A percentile compares a stretch with the other conserved stretches of the same genome.
These are phyloP conservation scores for Solanum chaucha DNA, from an alignment of 257 asterid species.

Conservation along the genomic window DNA sequence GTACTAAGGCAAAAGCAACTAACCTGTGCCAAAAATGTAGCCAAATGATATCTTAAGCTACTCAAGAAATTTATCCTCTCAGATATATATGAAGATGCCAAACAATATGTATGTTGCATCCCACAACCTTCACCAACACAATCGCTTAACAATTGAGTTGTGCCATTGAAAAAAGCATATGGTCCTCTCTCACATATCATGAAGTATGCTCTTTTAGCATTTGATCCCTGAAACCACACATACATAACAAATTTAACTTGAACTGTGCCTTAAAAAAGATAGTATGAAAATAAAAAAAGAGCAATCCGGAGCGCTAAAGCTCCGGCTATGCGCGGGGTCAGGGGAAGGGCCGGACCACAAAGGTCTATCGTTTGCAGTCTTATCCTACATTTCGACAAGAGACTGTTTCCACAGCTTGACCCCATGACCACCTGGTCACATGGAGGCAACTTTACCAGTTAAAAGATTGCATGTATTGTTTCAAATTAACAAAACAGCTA, in stretches of 20 bases:
- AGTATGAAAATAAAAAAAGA: neutral
- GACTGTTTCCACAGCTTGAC: neutral
- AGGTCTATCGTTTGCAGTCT: neutral
- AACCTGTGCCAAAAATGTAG: slow-evolving; percentile 92
- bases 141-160: slow-evolving; percentile 53
- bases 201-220: slow-evolving; percentile 70
- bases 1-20: neutral
- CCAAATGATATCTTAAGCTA: slow-evolving; percentile 65
- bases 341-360: neutral
- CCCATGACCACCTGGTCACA: neutral
- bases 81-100: slow-evolving; percentile 76
- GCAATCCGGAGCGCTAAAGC: neutral
- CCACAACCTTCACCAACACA: slow-evolving; percentile 61
- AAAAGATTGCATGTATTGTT: neutral
- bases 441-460: neutral
- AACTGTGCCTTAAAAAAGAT: neutral
- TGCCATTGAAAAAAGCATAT: slow-evolving; percentile 62
- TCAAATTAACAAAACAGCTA: slow-evolving; percentile 11
- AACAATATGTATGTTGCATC: slow-evolving; percentile 39
- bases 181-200: slow-evolving; percentile 95
- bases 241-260: neutral
- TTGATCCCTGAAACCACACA: slow-evolving; percentile 47
- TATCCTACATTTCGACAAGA: neutral
- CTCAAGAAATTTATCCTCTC: slow-evolving; percentile 69
- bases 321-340: neutral